Conservation (phyloP, 768 basidiomycete genomes). For the Rhodosporidiobolus odoratus region DNA sequence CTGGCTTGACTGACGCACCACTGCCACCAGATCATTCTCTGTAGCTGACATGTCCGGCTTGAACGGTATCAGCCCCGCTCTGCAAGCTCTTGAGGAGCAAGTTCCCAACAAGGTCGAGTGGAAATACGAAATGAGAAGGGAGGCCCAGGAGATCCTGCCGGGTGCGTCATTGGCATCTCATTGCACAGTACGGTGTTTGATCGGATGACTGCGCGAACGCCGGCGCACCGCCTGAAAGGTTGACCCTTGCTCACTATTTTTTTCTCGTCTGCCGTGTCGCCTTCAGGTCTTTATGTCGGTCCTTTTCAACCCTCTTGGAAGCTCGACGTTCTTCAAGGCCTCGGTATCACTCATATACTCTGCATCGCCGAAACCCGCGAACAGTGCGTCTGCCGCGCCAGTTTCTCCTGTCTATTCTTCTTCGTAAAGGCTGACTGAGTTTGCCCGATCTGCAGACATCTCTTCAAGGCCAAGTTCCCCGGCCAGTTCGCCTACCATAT, state of each 20-base stretch:
- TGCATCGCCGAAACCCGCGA: conserved; percentile 41
- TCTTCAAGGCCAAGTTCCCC: conserved; percentile 77
- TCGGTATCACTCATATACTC: conserved; percentile 79
- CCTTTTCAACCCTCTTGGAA: conserved; percentile 86
- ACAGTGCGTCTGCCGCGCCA: conserved; percentile 30
- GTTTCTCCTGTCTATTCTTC: neutral
- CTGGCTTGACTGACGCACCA: no score
- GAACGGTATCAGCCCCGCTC: conserved; percentile 19
- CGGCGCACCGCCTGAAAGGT: no score
- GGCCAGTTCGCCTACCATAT: conserved; percentile 71
- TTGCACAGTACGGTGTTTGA: neutral
- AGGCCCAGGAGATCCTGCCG: conserved; percentile 73
- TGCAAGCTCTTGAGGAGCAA: conserved; percentile 20
- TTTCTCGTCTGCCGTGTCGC: conserved; percentile 17
- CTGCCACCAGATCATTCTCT: neutral
- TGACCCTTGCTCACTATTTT: neutral
- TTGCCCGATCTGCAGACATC: conserved; percentile 52
- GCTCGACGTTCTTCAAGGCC: conserved; percentile 59
- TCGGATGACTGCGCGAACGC: neutral
- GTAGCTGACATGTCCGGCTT: conserved; percentile 3
- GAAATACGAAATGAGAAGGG: conserved; percentile 92
- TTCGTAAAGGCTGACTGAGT: neutral
- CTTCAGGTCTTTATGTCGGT: conserved; percentile 69
- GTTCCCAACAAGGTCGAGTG: conserved; percentile 37
- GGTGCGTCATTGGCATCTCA: neutral